A percentile compares a stretch with the other conserved stretches of the same genome.
Evolutionary conservation across 371 early-diverging fungal genomes (phyloP).

Genomic region (Mortierella sp.): DNA sequence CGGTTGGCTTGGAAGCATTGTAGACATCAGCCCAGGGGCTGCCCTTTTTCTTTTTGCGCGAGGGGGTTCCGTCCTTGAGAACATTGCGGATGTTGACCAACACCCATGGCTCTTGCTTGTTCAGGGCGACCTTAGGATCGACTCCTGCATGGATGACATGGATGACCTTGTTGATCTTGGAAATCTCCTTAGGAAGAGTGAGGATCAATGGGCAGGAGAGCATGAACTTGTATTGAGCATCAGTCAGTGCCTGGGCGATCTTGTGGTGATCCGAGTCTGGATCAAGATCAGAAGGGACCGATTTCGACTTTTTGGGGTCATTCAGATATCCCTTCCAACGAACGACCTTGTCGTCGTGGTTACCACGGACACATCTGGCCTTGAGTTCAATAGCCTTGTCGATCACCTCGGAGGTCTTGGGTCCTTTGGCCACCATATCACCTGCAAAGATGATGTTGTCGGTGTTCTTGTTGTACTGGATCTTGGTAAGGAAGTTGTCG

Average conservation of each 20-base stretch:
- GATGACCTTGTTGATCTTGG: constrained; percentile 52
- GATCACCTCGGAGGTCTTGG: constrained; percentile 72
- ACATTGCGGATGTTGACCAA: constrained; percentile 67
- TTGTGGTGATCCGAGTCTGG: constrained; percentile 28
- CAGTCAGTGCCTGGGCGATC: constrained; percentile 59
- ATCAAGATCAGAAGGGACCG: constrained; percentile 25
- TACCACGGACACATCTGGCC: constrained; percentile 78
- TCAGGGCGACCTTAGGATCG: constrained; percentile 62
- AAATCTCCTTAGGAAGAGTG: constrained; percentile 57
- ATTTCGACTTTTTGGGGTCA: background rate
- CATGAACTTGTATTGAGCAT: constrained; percentile 68
- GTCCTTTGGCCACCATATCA: constrained; percentile 77
- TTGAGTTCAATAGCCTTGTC: constrained; percentile 59
- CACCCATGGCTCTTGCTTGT: constrained; percentile 65
- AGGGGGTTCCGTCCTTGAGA: constrained; percentile 54
- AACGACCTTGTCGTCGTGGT: constrained; percentile 79
- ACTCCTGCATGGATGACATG: constrained; percentile 78
- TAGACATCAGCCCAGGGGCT: constrained; percentile 61
- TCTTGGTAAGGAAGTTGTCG: constrained; percentile 56
- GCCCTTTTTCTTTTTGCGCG: constrained; percentile 53
- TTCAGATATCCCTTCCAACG: constrained; percentile 68
- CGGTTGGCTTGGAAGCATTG: constrained; percentile 44
- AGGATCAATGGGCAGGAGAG: constrained; percentile 68
- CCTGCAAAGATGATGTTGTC: constrained; percentile 77
- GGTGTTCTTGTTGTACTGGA: constrained; percentile 54